Evolutionary conservation across 108 stramenopile genomes (phyloP).

Genomic region (Conticribra guillardii): DNA sequence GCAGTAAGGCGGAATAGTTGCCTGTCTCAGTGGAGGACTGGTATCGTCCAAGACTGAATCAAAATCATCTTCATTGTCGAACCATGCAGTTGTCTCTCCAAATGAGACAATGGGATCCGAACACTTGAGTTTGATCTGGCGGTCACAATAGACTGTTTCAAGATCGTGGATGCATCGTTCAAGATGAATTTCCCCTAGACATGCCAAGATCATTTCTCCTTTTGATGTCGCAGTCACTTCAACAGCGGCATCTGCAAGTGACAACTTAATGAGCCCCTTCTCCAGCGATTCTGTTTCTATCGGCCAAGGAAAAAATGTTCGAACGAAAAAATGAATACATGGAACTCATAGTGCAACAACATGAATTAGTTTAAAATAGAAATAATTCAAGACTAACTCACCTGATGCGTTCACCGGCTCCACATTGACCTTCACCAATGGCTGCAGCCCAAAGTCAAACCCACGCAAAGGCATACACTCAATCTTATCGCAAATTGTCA

Average conservation of each 20-base stretch:
- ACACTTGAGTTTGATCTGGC: slow-evolving; percentile 69
- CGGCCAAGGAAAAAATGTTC: too few species aligned
- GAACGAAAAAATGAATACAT: too few species aligned
- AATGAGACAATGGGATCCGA: slow-evolving; percentile 90
- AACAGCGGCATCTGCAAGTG: slow-evolving; percentile 83
- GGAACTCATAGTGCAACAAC: not conserved
- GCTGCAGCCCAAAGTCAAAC: slow-evolving; percentile 75
- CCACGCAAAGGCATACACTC: slow-evolving; percentile 77
- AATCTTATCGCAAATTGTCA: slow-evolving; percentile 66
- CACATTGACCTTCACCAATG: slow-evolving; percentile 90
- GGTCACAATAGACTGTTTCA: slow-evolving; percentile 70
- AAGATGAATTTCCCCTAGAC: slow-evolving; percentile 87
- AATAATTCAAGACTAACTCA: slow-evolving; percentile 10
- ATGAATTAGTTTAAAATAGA: not conserved
- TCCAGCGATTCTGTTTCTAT: slow-evolving; percentile 72
- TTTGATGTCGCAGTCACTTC: slow-evolving; percentile 86
- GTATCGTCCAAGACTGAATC: slow-evolving; percentile 51
- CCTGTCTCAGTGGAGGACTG: slow-evolving; percentile 65
- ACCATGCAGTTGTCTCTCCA: slow-evolving; percentile 86
- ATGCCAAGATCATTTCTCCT: slow-evolving; percentile 83
- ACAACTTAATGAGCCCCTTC: slow-evolving; percentile 72
- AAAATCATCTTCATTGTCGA: slow-evolving; percentile 73
- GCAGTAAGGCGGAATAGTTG: slow-evolving; percentile 84
- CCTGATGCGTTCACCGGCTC: slow-evolving; percentile 70
- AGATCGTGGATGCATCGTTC: slow-evolving; percentile 87